A percentile compares a stretch with the other conserved stretches of the same genome.
These are phyloP conservation scores for Diaporthe sp. DNA, from an alignment of 2,329 filamentous ascomycete genomes.

Conservation along the genomic window DNA sequence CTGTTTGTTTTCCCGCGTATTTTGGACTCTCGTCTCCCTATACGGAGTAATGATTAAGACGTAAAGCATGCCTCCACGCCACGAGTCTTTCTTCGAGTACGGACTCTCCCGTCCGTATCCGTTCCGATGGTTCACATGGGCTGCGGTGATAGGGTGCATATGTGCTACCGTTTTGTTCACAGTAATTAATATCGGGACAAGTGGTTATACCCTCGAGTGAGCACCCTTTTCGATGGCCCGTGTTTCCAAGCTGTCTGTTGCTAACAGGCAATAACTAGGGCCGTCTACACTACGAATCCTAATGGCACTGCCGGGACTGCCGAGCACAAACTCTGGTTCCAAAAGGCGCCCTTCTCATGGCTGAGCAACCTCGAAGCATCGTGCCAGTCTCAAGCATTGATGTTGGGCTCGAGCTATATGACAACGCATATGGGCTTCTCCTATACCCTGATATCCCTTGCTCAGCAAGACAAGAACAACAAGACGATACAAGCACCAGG, in stretches of 20 bases:
- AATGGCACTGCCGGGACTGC: neutral
- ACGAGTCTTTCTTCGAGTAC: constrained; percentile 15
- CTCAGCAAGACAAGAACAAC: neutral
- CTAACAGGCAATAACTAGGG: neutral
- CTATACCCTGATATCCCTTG: neutral
- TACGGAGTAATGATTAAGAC: neutral
- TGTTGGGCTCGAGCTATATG: constrained; percentile 10
- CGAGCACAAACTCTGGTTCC: constrained; percentile 2
- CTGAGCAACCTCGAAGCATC: constrained; percentile 5
- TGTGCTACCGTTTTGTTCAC: constrained; percentile 3
- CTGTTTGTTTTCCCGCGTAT: neutral
- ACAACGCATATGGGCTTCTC: neutral
- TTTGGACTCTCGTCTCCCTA: neutral
- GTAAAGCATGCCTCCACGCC: neutral
- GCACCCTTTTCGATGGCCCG: neutral
- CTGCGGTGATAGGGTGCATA: neutral
- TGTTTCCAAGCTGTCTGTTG: too few species aligned
- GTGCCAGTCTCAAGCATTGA: neutral
- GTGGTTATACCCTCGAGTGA: neutral
- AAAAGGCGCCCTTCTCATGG: constrained; percentile 6
- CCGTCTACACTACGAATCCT: constrained; percentile 5
- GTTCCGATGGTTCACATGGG: constrained; percentile 15
- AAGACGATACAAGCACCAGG: neutral
- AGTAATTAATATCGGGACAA: neutral
- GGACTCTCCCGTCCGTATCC: neutral